Base-by-base conservation (phyloP, 2,329 filamentous ascomycete genomes). In the Colletotrichum sp. region DNA sequence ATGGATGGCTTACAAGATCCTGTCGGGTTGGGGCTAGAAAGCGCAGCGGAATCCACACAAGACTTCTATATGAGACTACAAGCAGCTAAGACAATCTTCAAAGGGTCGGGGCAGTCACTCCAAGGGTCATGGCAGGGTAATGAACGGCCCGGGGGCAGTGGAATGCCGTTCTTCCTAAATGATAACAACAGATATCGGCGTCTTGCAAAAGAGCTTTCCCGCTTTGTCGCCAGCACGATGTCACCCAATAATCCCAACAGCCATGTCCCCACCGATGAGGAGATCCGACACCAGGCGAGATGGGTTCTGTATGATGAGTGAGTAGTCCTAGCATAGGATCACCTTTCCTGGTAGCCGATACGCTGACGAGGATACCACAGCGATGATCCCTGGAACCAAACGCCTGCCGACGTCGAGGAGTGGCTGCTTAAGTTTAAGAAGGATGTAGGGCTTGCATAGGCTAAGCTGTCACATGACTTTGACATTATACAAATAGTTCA, bases 221-320 rank as follows among this genome's bases (percentile, higher is more conserved):
- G 80, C 1, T 81, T 80, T 38, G 81, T 79, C 1, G 79, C 80
- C 2, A 80, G 79, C 2, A 80, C 80, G 0, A 84, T 80, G 82
- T 84, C 79, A 18, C 83, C 77, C 65, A 80, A 79, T 10, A 82
- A 82, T 13, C 81, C 81, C 3, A 79, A 79, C 66, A 81, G 69
- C 16, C 80, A 81, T 4, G 67, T 83, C 0, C 84, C 84, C 0
- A 85, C 82, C 0, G 84, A 86, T 21, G 81, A 82, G 7, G 84
- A 86, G 38, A 72, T 86, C 1, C 78, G 83, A 24, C 76, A 79
- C 8, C 81, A 85, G 72, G 84, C 83, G 3, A 79, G 82, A 2
- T 81, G 80, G 71, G 83, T 85, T 30, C 69, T 81, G 36, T 80
- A 79, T 6, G 82, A 82, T 24, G 80, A 81, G 81, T 82, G 30